Evolutionary conservation across 1,284 basidiomycete genomes (phyloP), one percentile per base, ranked within the genome.

Genomic region (Ganoderma leucocontextum): DNA sequence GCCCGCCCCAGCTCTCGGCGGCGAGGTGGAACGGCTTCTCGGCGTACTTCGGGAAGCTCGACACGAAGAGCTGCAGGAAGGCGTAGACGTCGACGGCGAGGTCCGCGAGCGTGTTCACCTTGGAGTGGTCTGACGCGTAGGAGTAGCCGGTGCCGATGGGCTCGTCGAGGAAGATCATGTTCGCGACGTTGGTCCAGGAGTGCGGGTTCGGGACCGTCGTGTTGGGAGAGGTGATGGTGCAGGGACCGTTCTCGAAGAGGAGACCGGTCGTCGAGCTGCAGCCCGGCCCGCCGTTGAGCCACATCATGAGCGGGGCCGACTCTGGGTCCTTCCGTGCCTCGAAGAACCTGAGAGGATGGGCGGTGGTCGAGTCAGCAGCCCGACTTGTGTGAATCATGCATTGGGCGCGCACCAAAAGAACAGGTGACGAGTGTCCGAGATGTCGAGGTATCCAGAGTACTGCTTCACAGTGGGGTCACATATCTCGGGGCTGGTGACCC

Each of bases 111-210:
- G 84, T 92, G 77, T 89, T 86, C 68, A 98, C 93, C 4, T 84
- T 85, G 2, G 89, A 90, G 22, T 88, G 87, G 66, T 91, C 88
- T 33, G 89, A 86, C 15, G 91, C 88, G 79, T 96, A 97, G 0
- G 95, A 96, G 81, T 88, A 97, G 59, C 96, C 96, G 38, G 97
- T 96, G 68, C 92, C 89, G 75, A 96, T 87, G 12, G 95, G 95
- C 76, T 97, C 92, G 80, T 96, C 95, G 63, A 96, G 87, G 88
- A 96, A 96, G 76, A 90, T 84, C 60, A 89, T 80, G 76, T 87
- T 85, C n/a, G 83, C 81, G 76, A 78, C 76, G 35, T 70, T 66
- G 53, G 70, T 78, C 80, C 79, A 80, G 25, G 76, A 75, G 68
- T 78, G 64, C 25, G 88, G 86, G 82, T 98, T 97, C 76, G 81